phyloP scores from a whole-genome alignment of 2,329 filamentous ascomycete species.

The Colletotrichum phormii region DNA sequence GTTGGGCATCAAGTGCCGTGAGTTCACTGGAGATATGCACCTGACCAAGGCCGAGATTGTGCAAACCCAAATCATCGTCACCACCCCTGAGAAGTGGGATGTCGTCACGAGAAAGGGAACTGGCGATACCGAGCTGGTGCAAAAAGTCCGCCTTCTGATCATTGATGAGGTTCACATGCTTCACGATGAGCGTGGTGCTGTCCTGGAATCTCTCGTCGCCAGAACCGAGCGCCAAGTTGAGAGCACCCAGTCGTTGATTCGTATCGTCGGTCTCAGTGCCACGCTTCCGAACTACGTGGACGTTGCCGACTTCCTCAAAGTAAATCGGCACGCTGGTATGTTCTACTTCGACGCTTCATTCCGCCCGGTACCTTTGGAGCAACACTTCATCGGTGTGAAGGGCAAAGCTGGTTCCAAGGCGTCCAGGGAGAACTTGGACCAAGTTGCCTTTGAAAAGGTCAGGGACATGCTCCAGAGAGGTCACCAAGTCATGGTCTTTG shows the following conservation, averaged over 20 bases:
- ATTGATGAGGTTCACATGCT: constrained; percentile 99
- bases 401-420: constrained; percentile 86
- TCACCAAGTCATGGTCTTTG: constrained; percentile 99
- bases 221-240: constrained; percentile 96
- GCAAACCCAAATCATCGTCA: constrained; percentile 97
- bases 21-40: constrained; percentile 99
- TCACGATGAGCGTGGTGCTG: constrained; percentile 95
- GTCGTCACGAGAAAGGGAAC: constrained; percentile 97
- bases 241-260: constrained; percentile 96
- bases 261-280: constrained; percentile 93
- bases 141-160: constrained; percentile 95
- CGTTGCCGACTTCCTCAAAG: constrained; percentile 95
- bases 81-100: constrained; percentile 99
- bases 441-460: constrained; percentile 91
- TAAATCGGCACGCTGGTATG: constrained; percentile 90
- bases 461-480: constrained; percentile 89
- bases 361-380: constrained; percentile 93
- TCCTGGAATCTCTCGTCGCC: constrained; percentile 94
- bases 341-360: constrained; percentile 99
- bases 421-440: constrained; percentile 90
- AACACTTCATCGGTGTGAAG: constrained; percentile 97
- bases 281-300: constrained; percentile 97
- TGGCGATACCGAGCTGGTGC: constrained; percentile 95
- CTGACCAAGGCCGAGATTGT: constrained; percentile 96
- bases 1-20: constrained; percentile 91